Base-by-base conservation (phyloP, 345 rosid genomes). In the Excoecaria agallocha region DNA sequence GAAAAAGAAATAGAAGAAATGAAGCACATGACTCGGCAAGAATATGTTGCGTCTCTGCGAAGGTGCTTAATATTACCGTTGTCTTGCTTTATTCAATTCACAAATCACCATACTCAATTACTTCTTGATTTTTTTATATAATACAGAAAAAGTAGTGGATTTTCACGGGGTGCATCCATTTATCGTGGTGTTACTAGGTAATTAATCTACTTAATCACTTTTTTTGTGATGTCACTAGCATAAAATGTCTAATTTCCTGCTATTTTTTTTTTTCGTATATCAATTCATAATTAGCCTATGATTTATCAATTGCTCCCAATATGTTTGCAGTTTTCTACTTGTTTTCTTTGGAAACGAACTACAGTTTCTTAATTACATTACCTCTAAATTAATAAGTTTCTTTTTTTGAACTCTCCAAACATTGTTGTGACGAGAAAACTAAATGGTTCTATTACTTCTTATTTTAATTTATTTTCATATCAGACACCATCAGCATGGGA, bases 161-260 rank as follows among this genome's bases (percentile, higher is more conserved):
- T 79, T 39, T 79, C 82, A 22, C 75, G 82, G 6, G 82, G 82
- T 46, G 82, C 82, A 58, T 79, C 82, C 71, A 79, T 79, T 0
- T 79, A 79, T 48, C 75, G 82, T 46, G 82, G 82, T 70, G 82
- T 79, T 16, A 79, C 82, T 17, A 79, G 82, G 82, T 79, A 73
- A 11, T 35, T 51, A 19, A 63, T 63, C 24, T 20, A 24, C 17
- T n/a, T 4, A 61, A 61, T 59, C 24, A 19, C 19, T 39, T 64
- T 19, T 39, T 39, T 64, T 38, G 39, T 51, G 30, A 50, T n/a
- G 4, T 11, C 6, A 8, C 45, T 30, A 30, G 30, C 30, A 30
- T 30, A 30, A 30, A 30, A 30, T 30, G 30, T 2, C 30, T 30
- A 30, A 30, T 30, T 30, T 30, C 30, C 30, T 30, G 30, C 2